Evolutionary conservation across 2,329 filamentous ascomycete genomes (phyloP), one percentile per base, ranked within the genome.

Genomic region (Metarhizium guizhouense): DNA sequence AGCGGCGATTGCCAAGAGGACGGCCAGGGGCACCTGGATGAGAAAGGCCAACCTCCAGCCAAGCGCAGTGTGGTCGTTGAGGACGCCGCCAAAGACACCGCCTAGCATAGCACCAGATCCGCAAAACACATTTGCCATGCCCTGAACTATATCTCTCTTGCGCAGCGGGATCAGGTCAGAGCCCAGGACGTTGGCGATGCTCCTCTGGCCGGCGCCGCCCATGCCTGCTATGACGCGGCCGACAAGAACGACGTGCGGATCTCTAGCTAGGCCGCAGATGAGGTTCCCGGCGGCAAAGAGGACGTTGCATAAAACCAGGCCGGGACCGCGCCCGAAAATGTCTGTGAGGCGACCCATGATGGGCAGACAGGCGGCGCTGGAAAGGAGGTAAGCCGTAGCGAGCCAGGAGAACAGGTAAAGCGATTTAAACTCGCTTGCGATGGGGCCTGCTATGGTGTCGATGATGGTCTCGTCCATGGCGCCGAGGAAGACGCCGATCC

Each of bases 261-360:
- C 75, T 36, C 72, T 75, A 0, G 88, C 86, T 6, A 92, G 68
- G 0, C 87, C 89, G 62, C 88, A 93, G 56, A 92, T 83, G 56
- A 91, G 69, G 52, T 90, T 94, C 0, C 89, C 89, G 0, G 74
- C 69, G 0, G 83, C 85, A 65, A 94, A 94, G 65, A 90, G 80
- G 36, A 87, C 59, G 64, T 90, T 90, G 54, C 83, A 86, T 56
- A 90, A 83, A 1, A 91, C 72, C 4, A 94, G 71, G 0, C 88
- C 88, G 0, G 84, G 81, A 0, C 87, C 79, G 1, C 89, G 81
- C 5, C 85, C 85, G 64, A 90, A 90, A 34, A 94, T 90, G 65
- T 94, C 90, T 0, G 89, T 94, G 54, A 94, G 68, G 13, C 88
- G 82, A 3, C 90, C 90, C 36, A 85, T 87, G 4, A 94, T 93